Percentiles rank a stretch among this genome's conserved stretches.
These are phyloP conservation scores for Aspergillus funiculosus DNA, from an alignment of 495 filamentous ascomycete species.

Conservation along the genomic window DNA sequence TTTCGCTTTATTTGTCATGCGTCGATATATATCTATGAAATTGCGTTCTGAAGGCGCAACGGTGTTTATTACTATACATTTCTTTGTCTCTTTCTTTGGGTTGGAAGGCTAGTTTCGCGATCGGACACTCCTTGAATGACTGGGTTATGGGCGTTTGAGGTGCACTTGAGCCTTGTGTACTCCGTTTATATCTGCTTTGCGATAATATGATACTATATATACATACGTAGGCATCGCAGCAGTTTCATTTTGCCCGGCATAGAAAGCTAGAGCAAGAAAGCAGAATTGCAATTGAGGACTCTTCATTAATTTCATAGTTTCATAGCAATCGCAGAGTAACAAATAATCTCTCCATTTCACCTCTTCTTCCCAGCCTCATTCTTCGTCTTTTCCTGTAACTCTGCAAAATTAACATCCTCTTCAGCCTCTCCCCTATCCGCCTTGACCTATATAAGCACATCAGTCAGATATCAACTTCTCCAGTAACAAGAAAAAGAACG, in stretches of 20 bases:
- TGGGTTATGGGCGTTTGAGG: slow-evolving; percentile 5
- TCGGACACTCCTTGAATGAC: slow-evolving; percentile 10
- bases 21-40: slow-evolving; percentile 1
- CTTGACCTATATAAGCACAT: slow-evolving; percentile 46
- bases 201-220: not conserved
- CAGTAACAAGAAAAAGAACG: not conserved
- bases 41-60: slow-evolving; percentile 5
- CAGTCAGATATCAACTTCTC: slow-evolving; percentile 2
- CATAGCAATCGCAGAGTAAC: too few species aligned
- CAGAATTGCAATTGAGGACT: too few species aligned
- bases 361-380: slow-evolving; percentile 18
- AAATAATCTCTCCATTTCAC: slow-evolving; percentile 1
- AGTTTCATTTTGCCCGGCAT: too few species aligned
- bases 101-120: not conserved
- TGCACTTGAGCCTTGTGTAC: not conserved
- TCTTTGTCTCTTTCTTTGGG: not conserved
- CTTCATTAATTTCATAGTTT: too few species aligned
- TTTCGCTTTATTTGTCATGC: slow-evolving; percentile 6
- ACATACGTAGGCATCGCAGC: not conserved
- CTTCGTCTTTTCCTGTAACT: slow-evolving; percentile 50
- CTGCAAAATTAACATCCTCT: slow-evolving; percentile 37
- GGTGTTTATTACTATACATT: slow-evolving; percentile 7
- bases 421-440: slow-evolving; percentile 55
- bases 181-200: not conserved
- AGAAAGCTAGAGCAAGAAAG: too few species aligned